Evolutionary conservation across 73 alveolate genomes (phyloP), one percentile per base, ranked within the genome.

Genomic region (Urostyla sp.): DNA sequence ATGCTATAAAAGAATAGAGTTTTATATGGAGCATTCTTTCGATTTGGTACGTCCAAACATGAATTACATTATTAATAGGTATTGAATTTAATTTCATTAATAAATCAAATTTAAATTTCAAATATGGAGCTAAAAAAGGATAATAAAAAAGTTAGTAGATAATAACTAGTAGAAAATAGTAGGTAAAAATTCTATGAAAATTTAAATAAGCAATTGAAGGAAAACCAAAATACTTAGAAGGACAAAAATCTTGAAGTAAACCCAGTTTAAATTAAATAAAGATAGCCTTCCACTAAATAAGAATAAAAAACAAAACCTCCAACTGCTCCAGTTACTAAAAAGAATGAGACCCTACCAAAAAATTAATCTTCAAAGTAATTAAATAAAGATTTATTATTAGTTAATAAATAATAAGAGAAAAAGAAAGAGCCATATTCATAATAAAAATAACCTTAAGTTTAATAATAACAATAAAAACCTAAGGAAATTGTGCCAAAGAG

Each of bases 21-120:
- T 73, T 75, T 73, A 73, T 53, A 73, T 73, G 86, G 86, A 73
- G 61, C 86, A 73, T 27, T 73, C 86, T 1, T 73, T 73, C 36
- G 86, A 73, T 56, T 27, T 73, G 1, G 28, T 52, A 8, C 51
- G 54, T 20, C 86, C 86, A 26, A 75, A 73, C 46, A 53, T 73
- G 11, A 60, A 73, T 15, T 73, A 73, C 35, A 20, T 73, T 28
- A 73, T 73, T 26, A 60, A 73, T 24, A 51, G 86, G 45, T 73
- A 45, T 50, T 72, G 84, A 72, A 16, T 27, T 72, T 49, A 44
- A n/a, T 11, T 50, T 50, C 11, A 50, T 10, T 40, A 11, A 11
- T 40, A 15, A 11, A 40, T 40, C 20, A n/a, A 50, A 11, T 50
- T 50, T 50, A 26, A 55, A 11, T 55, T 55, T 27, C 24, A 23